These are phyloP conservation scores for Fusarium anguioides DNA, from an alignment of 2,329 filamentous ascomycete species.

Conservation along the genomic window DNA sequence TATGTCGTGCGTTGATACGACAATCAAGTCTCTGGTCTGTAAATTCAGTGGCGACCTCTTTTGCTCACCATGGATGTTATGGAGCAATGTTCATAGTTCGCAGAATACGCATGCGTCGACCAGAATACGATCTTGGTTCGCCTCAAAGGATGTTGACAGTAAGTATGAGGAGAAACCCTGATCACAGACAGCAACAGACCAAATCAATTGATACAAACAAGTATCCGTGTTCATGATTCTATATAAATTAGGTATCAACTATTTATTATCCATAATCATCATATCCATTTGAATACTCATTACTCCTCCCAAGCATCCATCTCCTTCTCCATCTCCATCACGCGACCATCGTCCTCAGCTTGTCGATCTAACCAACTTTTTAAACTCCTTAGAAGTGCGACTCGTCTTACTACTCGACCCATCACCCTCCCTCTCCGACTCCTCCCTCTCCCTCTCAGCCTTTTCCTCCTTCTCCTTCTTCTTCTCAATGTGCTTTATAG, in stretches of 20 bases:
- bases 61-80: neutral
- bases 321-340: too few species aligned
- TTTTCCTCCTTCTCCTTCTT: conserved; percentile 48
- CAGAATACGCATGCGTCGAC: too few species aligned
- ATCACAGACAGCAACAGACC: neutral
- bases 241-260: conserved; percentile 19
- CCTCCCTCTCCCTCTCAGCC: neutral
- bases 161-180: too few species aligned
- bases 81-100: neutral
- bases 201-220: neutral
- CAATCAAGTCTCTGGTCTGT: too few species aligned
- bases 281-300: conserved; percentile 21
- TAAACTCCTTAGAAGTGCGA: conserved; percentile 17
- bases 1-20: too few species aligned
- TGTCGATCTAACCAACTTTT: conserved; percentile 23
- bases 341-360: conserved; percentile 4
- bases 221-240: conserved; percentile 13
- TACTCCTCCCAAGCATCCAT: neutral
- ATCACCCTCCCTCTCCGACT: conserved; percentile 24
- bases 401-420: conserved; percentile 24
- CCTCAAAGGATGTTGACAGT: too few species aligned
- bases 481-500: conserved; percentile 62
- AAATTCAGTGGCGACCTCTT: neutral
- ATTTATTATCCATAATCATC: conserved; percentile 27
- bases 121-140: too few species aligned